These are phyloP conservation scores for Pichia sp. DNA, from an alignment of 1,139 yeast genomes.

Conservation along the genomic window DNA sequence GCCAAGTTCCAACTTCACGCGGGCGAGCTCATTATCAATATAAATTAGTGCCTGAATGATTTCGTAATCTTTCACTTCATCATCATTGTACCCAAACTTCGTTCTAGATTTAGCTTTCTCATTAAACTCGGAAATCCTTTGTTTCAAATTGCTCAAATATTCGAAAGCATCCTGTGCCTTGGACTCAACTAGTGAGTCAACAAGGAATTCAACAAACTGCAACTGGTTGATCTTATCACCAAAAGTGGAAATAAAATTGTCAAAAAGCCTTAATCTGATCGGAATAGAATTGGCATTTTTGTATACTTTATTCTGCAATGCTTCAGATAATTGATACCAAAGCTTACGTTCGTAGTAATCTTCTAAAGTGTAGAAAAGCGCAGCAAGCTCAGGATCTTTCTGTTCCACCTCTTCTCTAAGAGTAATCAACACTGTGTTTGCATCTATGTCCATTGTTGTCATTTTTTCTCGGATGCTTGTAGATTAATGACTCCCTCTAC, in stretches of 20 bases:
- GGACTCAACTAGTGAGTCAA: conserved; percentile 41
- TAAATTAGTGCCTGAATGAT: conserved; percentile 48
- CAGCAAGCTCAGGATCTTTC: conserved; percentile 46
- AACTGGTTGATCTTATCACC: conserved; percentile 70
- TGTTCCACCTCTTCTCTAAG: conserved; percentile 49
- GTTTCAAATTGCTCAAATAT: conserved; percentile 47
- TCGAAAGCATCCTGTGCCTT: conserved; percentile 39
- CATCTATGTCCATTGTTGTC: conserved; percentile 23
- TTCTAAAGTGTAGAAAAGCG: conserved; percentile 68
- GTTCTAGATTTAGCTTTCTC: conserved; percentile 32
- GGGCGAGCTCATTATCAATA: conserved; percentile 71
- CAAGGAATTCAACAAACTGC: conserved; percentile 68
- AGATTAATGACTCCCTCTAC: too few relatives aligned
- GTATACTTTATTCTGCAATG: conserved; percentile 54
- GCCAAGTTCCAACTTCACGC: conserved; percentile 53
- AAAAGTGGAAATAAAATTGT: conserved; percentile 61
- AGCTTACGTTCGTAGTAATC: conserved; percentile 80
- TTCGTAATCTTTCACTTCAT: conserved; percentile 24
- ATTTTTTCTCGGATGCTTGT: too few relatives aligned
- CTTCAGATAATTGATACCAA: conserved; percentile 60
- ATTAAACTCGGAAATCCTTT: conserved; percentile 36
- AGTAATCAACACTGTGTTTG: conserved; percentile 53
- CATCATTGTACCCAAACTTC: conserved; percentile 27
- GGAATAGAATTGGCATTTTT: conserved; percentile 41
- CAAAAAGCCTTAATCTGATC: conserved; percentile 60